Evolutionary conservation across 1,139 yeast genomes (phyloP).

Genomic region (Suhomyces guaymorum): DNA sequence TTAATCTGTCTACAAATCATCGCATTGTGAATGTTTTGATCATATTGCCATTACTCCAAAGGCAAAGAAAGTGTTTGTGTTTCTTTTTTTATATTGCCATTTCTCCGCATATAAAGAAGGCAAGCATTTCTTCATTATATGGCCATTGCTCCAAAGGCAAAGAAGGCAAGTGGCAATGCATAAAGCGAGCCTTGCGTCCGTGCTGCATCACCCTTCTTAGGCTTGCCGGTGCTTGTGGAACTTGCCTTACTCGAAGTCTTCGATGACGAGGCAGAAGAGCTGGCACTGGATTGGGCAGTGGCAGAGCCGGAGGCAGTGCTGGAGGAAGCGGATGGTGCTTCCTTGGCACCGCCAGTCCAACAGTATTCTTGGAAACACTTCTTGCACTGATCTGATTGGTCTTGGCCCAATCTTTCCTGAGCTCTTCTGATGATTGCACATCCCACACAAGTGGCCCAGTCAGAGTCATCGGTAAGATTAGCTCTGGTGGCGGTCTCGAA

Average conservation of each 20-base stretch:
- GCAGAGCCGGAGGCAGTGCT: constrained; percentile 4
- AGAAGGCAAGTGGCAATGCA: constrained; percentile 2
- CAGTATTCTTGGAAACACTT: constrained; percentile 43
- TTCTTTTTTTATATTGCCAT: too few species aligned
- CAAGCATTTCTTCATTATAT: neutral
- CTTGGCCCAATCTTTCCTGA: constrained; percentile 40
- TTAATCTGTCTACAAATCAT: too few species aligned
- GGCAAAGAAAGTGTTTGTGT: too few species aligned
- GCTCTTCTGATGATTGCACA: constrained; percentile 48
- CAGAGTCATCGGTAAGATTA: constrained; percentile 37
- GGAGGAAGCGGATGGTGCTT: constrained; percentile 18
- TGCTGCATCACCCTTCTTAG: constrained; percentile 11
- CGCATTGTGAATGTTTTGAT: too few species aligned
- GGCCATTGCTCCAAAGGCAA: constrained; percentile 5
- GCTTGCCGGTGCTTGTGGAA: constrained; percentile 6
- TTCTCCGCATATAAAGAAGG: too few species aligned
- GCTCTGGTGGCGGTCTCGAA: constrained; percentile 39
- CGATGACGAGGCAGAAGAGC: constrained; percentile 6
- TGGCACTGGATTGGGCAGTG: constrained; percentile 6
- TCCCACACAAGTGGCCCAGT: constrained; percentile 48
- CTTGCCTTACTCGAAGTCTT: constrained; percentile 5
- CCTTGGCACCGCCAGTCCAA: constrained; percentile 34
- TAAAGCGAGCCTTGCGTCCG: constrained; percentile 1
- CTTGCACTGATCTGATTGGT: constrained; percentile 43
- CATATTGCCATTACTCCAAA: too few species aligned